Conservation (phyloP, 2,329 filamentous ascomycete species). For the Cercospora zeina region DNA sequence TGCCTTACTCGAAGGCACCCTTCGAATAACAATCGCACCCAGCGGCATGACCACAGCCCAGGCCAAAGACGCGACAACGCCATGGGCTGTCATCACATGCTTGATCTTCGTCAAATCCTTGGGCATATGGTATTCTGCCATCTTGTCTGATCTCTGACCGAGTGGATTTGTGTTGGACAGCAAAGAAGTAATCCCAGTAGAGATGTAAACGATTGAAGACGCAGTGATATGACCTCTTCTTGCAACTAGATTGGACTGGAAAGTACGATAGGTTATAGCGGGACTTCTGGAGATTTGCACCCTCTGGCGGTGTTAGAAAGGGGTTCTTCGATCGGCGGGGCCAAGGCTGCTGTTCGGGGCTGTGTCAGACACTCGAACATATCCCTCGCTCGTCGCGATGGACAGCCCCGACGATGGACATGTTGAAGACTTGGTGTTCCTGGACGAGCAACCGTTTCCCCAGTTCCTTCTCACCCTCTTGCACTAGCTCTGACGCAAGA, state of each 20-base stretch:
- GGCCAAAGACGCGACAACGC: constrained; percentile 46
- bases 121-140: neutral
- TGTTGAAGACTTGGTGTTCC: neutral
- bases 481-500: neutral
- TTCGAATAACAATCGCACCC: constrained; percentile 48
- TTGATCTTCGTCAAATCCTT: constrained; percentile 1
- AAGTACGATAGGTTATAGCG: neutral
- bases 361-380: too few species aligned
- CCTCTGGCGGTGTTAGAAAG: neutral
- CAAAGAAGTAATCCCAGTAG: neutral
- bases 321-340: neutral
- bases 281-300: neutral
- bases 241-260: constrained; percentile 1
- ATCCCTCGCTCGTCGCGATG: too few species aligned
- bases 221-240: neutral
- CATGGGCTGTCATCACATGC: constrained; percentile 39
- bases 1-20: constrained; percentile 47
- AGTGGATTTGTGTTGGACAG: neutral
- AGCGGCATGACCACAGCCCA: constrained; percentile 49
- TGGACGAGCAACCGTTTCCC: neutral
- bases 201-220: neutral
- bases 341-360: neutral
- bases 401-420: neutral
- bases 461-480: neutral
- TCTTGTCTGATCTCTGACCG: neutral